These are phyloP conservation scores for Trametes cubensis DNA, from an alignment of 768 basidiomycete genomes.

Conservation along the genomic window DNA sequence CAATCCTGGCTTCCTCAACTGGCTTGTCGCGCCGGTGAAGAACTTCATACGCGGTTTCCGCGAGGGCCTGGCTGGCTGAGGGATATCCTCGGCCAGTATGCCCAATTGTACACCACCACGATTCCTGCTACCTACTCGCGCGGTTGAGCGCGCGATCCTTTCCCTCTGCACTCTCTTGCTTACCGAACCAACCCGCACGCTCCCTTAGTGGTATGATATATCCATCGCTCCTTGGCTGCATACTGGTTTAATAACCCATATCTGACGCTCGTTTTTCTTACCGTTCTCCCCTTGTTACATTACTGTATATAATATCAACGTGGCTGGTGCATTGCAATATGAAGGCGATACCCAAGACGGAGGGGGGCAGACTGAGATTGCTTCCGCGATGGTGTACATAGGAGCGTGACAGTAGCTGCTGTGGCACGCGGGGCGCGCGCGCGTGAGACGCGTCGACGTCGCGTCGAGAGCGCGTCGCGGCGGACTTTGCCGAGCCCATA, in stretches of 20 bases:
- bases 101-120: not conserved
- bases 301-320: constrained; percentile 6
- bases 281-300: not conserved
- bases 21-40: constrained; percentile 64
- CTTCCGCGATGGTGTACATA: not conserved
- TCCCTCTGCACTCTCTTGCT: not conserved
- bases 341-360: not conserved
- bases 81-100: not conserved
- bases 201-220: not conserved
- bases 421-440: not conserved
- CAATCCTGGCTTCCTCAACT: constrained; percentile 52
- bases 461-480: constrained; percentile 21
- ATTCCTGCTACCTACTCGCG: not conserved
- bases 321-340: not conserved
- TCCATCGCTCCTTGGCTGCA: not conserved
- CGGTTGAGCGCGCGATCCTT: not conserved
- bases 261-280: not conserved
- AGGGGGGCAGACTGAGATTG: not conserved
- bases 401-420: not conserved
- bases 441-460: constrained; percentile 16
- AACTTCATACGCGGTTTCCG: constrained; percentile 70
- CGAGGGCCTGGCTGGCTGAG: constrained; percentile 39
- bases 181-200: not conserved
- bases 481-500: constrained; percentile 14
- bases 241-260: not conserved